Evolutionary conservation across 2,329 filamentous ascomycete genomes (phyloP), one percentile per base, ranked within the genome.

Genomic region (Colletotrichum spinosum): DNA sequence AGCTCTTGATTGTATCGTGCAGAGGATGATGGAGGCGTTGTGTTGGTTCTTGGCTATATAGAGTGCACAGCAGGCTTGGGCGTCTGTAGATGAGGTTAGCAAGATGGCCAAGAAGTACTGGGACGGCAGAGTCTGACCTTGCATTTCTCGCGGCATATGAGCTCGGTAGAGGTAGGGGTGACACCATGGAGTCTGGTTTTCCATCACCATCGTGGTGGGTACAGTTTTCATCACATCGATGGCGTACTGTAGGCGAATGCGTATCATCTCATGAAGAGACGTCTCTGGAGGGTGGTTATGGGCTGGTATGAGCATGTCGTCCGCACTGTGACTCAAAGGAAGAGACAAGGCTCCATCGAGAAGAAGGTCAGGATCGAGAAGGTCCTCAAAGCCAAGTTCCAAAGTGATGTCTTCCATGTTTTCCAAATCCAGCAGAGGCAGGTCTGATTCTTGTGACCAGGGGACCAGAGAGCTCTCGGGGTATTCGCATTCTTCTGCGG

Each of bases 211-310:
- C 50, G 67, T 78, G n/a, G 65, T 65, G 0, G 81, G 80, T 1
- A 85, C 80, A 58, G 82, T 79, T 49, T 83, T 81, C 13, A 88
- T 80, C 71, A 83, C 81, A 56, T 86, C 83, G 11, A 88, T 78
- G 1, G 84, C 79, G 55, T 75, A 82, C 41, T 74, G 70, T 1
- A 83, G 70, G 4, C 77, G 82, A 67, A 71, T 64, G 38, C 68
- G 38, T 55, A 78, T 68, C 53, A 74, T 48, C 51, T 74, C 59
- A 34, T 73, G 46, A 53, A 74, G 8, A 60, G 67, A 17, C 7
- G 69, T 70, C 41, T 75, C 65, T 4, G 68, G 68, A 1, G n/a
- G 11, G 9, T 11, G 6, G 11, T 39, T 11, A 2, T 51, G 15
- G 10, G 53, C 34, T 11, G 60, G 49, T 10, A 67, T 42, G 11